Conservation (phyloP, 2,329 filamentous ascomycete species). For the Diaporthe amygdali region DNA sequence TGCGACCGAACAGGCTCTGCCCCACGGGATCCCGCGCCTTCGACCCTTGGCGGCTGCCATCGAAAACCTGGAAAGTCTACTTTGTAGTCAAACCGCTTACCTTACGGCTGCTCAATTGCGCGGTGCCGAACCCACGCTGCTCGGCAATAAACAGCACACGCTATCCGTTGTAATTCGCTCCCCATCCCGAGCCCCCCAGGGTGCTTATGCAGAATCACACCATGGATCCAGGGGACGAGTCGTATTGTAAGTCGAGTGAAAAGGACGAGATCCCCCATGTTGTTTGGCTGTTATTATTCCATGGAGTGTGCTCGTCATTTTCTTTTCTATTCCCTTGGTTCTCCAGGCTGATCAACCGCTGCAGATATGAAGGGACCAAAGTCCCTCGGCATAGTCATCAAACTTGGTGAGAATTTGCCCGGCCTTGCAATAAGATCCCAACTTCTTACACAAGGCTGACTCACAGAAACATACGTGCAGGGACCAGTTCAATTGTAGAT, state of each 20-base stretch:
- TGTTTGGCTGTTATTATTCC: neutral
- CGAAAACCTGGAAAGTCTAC: neutral
- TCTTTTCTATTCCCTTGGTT: constrained; percentile 24
- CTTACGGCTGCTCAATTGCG: constrained; percentile 5
- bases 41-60: constrained; percentile 7
- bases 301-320: neutral
- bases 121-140: neutral
- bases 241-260: constrained; percentile 17
- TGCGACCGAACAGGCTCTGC: neutral
- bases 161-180: constrained; percentile 7
- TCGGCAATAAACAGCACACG: neutral
- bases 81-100: neutral
- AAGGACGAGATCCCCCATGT: neutral
- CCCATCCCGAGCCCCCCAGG: neutral
- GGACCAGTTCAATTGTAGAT: constrained; percentile 98
- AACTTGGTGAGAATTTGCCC: constrained; percentile 70
- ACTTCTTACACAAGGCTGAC: neutral
- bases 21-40: constrained; percentile 9
- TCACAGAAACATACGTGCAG: constrained; percentile 50
- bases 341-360: constrained; percentile 29
- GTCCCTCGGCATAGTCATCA: constrained; percentile 81
- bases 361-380: constrained; percentile 69
- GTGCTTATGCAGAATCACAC: constrained; percentile 18
- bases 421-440: neutral
- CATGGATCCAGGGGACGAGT: constrained; percentile 23